Base-by-base conservation (phyloP, 2,329 filamentous ascomycete genomes). In the Sphaerulina musiva region DNA sequence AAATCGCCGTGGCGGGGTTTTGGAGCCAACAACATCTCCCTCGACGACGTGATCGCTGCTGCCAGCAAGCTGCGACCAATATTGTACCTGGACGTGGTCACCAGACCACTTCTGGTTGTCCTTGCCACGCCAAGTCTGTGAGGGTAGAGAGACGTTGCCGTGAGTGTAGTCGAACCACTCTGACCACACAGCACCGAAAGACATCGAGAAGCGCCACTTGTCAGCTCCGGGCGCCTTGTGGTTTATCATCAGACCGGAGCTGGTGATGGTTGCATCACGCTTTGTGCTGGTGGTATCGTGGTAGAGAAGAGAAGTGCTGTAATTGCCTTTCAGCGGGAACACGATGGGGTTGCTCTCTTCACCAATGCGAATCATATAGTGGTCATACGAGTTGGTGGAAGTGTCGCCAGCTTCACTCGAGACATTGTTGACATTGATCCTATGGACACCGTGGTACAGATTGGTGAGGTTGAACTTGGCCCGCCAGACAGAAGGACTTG, bases 221-320 rank as follows among this genome's bases (percentile, higher is more conserved):
- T 82, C 78, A 7, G 83, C 83, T 20, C 83, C 83, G 7, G 80
- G 70, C 4, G 83, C 83, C 51, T 76, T 74, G 60, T 85, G 83
- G n/a, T 75, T 70, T 51, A 85, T 70, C 47, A 72, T 77, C 41
- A 79, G 72, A 41, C 63, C 69, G 3, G 73, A 73, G 12, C 75
- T 69, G 2, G 68, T 63, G 10, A 64, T 64, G 12, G 57, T 54
- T n/a, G 44, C 54, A 44, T 65, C 64, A 2, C 64, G 60, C 53
- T 66, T 64, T 5, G 43, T 40, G 6, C 44, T 29, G 8, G 51
- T 57, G 12, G 54, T 52, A 29, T 75, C 65, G 45, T 73, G 68
- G 52, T 66, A 70, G 12, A 85, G 71, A 1, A 85, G 72, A 3
- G 70, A 73, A 6, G 70, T 72, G 4, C 81, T 81, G 66, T 84